Base-by-base conservation (phyloP, 495 filamentous ascomycete species). In the Antarctomyces pellizariae region DNA sequence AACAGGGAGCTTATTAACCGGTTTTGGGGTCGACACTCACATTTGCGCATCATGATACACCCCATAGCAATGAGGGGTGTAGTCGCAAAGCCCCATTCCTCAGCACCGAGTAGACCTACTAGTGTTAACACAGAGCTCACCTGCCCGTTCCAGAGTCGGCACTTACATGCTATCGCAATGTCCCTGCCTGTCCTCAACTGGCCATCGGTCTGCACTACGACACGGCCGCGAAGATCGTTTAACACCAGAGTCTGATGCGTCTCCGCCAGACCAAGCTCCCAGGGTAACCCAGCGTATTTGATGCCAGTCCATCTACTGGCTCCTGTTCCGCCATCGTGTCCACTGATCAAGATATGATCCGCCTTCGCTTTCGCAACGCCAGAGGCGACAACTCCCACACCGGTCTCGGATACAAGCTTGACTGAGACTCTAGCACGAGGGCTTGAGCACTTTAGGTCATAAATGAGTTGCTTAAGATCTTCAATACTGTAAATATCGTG, bases 401-500 rank as follows among this genome's bases (percentile, higher is more conserved):
- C 86, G 33, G 84, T 90, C 54, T 97, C 86, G 16, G 86, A 97
- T 13, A 97, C 86, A 25, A 97, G 73, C 62, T 97, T 97, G 38
- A 97, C 86, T 5, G 86, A 97, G n/a, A 97, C 67, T 36, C 86
- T 71, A 29, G 86, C 67, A 28, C 86, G 73, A 32, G 89, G 86
- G 52, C 90, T 95, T 13, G 84, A 80, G 56, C 84, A 95, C 52
- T 97, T 97, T 24, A 95, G 62, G 50, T 97, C 86, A 48, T 97
- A 97, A 42, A 99, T 95, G 25, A 99, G 64, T 45, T 99, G 86
- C 59, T 99, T 99, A 36, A 99, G 46, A 59, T 99, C 86, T 44
- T 99, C 86, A 33, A 99, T 99, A 14, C 77, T 89, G 60, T 99
- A 99, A 38, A 99, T 99, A 45, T 99, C 86, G 62, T 99, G 86